Evolutionary conservation across 306 rosid genomes (phyloP).

Genomic region (Gillenia trifoliata): DNA sequence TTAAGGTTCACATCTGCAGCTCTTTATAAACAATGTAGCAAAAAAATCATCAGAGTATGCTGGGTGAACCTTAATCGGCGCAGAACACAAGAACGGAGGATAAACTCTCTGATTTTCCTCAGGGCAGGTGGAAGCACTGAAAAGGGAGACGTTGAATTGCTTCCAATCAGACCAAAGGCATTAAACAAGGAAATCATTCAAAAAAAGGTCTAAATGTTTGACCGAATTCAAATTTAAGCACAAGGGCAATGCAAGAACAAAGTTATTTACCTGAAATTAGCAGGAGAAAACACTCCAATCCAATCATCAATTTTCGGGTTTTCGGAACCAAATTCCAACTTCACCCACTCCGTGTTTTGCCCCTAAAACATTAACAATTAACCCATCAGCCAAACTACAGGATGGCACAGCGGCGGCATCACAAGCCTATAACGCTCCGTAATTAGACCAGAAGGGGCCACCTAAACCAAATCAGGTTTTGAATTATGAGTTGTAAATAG

Average conservation of each 20-base stretch:
- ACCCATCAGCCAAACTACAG: background rate
- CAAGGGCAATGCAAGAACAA: background rate
- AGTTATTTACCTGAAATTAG: slow-evolving; percentile 52
- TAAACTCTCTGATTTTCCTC: slow-evolving; percentile 44
- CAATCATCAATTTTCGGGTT: slow-evolving; percentile 59
- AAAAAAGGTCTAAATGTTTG: background rate
- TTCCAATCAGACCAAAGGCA: slow-evolving; percentile 13
- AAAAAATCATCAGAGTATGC: background rate
- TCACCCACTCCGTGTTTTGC: slow-evolving; percentile 60
- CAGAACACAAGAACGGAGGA: slow-evolving; percentile 70
- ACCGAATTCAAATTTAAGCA: background rate
- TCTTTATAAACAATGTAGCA: background rate
- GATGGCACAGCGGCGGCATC: too few species aligned
- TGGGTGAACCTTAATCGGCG: slow-evolving; percentile 62
- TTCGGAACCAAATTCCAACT: slow-evolving; percentile 45
- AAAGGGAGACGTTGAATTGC: slow-evolving; percentile 17
- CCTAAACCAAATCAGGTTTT: too few species aligned
- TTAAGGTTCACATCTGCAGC: background rate
- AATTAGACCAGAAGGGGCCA: too few species aligned
- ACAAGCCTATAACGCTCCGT: too few species aligned
- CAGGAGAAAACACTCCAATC: slow-evolving; percentile 87
- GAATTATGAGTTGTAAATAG: too few species aligned
- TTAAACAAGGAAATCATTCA: background rate
- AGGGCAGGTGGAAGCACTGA: slow-evolving; percentile 63
- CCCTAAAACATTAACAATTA: slow-evolving; percentile 39